Base-by-base conservation (phyloP, 108 stramenopile genomes). In the Craspedostauros australis region DNA sequence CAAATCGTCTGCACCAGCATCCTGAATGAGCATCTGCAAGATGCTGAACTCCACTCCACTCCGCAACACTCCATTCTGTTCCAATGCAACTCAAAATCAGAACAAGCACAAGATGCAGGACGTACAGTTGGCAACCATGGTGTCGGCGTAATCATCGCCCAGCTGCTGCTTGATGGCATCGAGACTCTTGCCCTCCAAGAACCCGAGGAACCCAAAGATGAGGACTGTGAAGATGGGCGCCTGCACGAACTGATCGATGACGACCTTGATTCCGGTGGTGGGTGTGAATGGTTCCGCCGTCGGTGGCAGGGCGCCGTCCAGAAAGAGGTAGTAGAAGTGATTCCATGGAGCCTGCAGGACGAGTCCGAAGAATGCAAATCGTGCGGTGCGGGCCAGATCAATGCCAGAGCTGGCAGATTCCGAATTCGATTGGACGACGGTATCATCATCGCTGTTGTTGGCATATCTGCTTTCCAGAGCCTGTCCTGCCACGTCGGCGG, bases 171-270 rank as follows among this genome's bases (percentile, higher is more conserved):
- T 60, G 19, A 93, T 77, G 0, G 72, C 68, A 11, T 70, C 76
- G 7, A 74, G 4, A 14, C 30, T 67, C 54, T 91, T 91, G 2
- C 95, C 95, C 54, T 94, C 95, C 22, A 94, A 32, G 5, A 72
- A 39, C 2, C 93, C 93, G 46, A 96, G 55, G 47, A 93, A 91
- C 14, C 36, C 74, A 80, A 96, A 94, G 26, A 94, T 93, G 30
- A 96, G 39, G 5, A 92, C 75, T 2, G 95, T 96, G 73, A 96
- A 96, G 38, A 94, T 72, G 2, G 95, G 95, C 0, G 95, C 92
- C 54, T 96, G 91, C n/a, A 94, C 42, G 50, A 88, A 88, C 72
- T 96, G 95, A 70, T 96, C 95, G 54, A 96, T 93, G 37, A 82
- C 50, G 2, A 91, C 82, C 68, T 91, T 91, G 34, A 90, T 56